Conservation (phyloP, 2,329 filamentous ascomycete species). For the Eutypa lata region DNA sequence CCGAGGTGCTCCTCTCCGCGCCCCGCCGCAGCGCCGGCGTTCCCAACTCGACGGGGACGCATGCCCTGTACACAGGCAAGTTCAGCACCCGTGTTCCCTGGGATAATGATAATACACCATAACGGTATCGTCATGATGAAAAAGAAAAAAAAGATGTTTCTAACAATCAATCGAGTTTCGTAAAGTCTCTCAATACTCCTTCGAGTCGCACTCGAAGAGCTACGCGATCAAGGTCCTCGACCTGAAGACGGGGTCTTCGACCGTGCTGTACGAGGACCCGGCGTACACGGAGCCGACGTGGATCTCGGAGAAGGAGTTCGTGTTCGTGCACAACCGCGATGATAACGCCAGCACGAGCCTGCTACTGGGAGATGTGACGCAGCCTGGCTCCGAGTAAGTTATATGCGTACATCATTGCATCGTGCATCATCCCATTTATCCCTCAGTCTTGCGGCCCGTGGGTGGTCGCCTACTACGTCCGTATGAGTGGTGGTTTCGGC, state of each 20-base stretch:
- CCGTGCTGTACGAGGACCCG: constrained; percentile 61
- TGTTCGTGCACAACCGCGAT: constrained; percentile 50
- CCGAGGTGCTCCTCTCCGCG: constrained; percentile 72
- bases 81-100: too few relatives aligned
- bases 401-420: neutral
- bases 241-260: constrained; percentile 62
- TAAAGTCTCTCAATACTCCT: constrained; percentile 72
- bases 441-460: too few relatives aligned
- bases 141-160: too few relatives aligned
- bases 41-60: constrained; percentile 65
- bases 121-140: too few relatives aligned
- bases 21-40: constrained; percentile 67
- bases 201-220: constrained; percentile 67
- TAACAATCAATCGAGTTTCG: too few relatives aligned
- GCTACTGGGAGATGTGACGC: constrained; percentile 36
- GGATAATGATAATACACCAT: too few relatives aligned
- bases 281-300: constrained; percentile 71
- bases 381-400: constrained; percentile 37
- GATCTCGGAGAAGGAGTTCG: constrained; percentile 65
- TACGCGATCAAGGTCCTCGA: constrained; percentile 70
- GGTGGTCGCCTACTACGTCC: too few relatives aligned
- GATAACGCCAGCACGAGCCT: constrained; percentile 48
- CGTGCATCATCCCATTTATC: too few relatives aligned
- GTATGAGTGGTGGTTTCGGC: too few relatives aligned
- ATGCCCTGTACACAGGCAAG: constrained; percentile 61